These are phyloP conservation scores for Daldinia concentrica DNA, from an alignment of 495 filamentous ascomycete genomes.

Conservation along the genomic window DNA sequence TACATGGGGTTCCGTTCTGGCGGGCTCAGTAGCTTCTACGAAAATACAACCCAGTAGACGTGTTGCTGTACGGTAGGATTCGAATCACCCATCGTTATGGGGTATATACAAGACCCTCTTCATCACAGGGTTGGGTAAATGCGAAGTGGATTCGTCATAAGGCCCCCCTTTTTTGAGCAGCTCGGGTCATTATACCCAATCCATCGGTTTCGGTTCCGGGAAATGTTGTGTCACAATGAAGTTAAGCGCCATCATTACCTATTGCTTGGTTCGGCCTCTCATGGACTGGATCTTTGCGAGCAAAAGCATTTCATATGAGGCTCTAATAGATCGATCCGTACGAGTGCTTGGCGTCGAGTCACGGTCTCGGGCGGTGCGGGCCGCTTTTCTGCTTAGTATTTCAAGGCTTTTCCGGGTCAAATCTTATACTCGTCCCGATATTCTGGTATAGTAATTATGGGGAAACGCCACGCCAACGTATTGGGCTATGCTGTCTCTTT, in stretches of 20 bases:
- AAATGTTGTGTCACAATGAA: neutral
- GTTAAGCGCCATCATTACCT: slow-evolving; percentile 7
- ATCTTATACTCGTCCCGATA: slow-evolving; percentile 16
- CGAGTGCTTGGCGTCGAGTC: slow-evolving; percentile 25
- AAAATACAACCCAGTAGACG: slow-evolving; percentile 25
- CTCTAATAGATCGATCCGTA: slow-evolving; percentile 21
- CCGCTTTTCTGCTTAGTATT: slow-evolving; percentile 20
- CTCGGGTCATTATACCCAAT: slow-evolving; percentile 13
- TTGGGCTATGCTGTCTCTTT: slow-evolving; percentile 2
- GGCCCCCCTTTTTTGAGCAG: neutral
- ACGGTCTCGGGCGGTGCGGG: slow-evolving; percentile 34
- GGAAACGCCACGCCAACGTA: neutral
- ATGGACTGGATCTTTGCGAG: slow-evolving; percentile 2
- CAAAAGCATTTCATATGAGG: slow-evolving; percentile 5
- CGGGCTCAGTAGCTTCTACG: slow-evolving; percentile 44
- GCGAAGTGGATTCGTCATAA: slow-evolving; percentile 14
- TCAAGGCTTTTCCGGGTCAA: slow-evolving; percentile 7
- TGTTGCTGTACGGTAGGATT: slow-evolving; percentile 26
- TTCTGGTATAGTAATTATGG: slow-evolving; percentile 11
- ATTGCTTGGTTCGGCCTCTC: neutral
- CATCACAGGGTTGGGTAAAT: slow-evolving; percentile 9
- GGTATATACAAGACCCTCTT: slow-evolving; percentile 9
- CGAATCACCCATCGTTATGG: slow-evolving; percentile 5
- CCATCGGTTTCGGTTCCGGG: neutral
- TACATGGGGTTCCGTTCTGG: slow-evolving; percentile 47